These are phyloP conservation scores for Saccharomycopsis hybrid DNA, from an alignment of 1,139 yeast genomes.

Conservation along the genomic window DNA sequence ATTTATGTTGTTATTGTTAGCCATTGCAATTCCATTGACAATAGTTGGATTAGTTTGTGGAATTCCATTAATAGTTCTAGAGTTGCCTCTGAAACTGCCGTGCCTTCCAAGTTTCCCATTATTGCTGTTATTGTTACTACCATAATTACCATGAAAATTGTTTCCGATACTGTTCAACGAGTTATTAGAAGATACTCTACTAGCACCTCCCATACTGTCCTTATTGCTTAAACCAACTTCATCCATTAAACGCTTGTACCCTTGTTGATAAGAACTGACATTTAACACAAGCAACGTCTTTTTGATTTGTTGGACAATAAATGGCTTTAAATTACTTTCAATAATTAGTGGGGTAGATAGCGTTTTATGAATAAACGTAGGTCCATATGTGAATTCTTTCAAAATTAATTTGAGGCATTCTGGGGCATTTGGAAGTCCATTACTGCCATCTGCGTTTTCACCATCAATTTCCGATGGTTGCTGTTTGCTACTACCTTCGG, in stretches of 20 bases:
- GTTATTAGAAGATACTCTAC: slow-evolving; percentile 1
- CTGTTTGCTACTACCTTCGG: no score
- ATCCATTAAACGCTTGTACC: slow-evolving; percentile 82
- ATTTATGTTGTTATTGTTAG: no score
- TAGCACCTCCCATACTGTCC: slow-evolving; percentile 2
- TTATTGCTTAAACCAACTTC: slow-evolving; percentile 66
- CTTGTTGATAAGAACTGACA: slow-evolving; percentile 50
- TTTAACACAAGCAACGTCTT: slow-evolving; percentile 53
- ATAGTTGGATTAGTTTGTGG: no score
- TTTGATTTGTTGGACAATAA: slow-evolving; percentile 54
- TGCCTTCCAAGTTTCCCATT: no score
- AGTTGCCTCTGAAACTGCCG: no score
- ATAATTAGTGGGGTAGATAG: slow-evolving; percentile 59
- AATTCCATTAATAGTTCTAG: no score
- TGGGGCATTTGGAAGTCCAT: slow-evolving; percentile 20
- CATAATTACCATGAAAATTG: slow-evolving; percentile 1
- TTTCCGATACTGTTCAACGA: not conserved
- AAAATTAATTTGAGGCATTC: slow-evolving; percentile 43
- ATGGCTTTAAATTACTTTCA: slow-evolving; percentile 46
- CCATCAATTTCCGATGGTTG: no score
- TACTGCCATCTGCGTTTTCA: slow-evolving; percentile 22
- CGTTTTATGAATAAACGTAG: slow-evolving; percentile 76
- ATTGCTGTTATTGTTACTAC: not conserved
- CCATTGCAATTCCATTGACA: no score
- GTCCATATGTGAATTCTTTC: slow-evolving; percentile 64